Evolutionary conservation across 352 stramenopile genomes (phyloP).

Genomic region (Phytophthora citricola): DNA sequence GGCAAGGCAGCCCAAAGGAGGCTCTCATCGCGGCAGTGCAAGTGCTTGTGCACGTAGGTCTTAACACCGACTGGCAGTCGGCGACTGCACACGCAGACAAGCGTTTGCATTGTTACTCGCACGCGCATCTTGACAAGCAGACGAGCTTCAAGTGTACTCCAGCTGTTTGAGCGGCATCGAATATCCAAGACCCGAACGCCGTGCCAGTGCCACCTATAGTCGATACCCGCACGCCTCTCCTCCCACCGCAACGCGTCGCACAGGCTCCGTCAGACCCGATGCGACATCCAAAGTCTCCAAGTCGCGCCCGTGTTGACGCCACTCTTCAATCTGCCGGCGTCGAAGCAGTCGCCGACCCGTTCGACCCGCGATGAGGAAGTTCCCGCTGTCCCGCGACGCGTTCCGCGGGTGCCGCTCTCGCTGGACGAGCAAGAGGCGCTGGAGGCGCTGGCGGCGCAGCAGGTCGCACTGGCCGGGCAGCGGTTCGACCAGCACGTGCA

Average conservation of each 20-base stretch:
- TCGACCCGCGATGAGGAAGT: constrained; percentile 27
- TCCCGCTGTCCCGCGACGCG: constrained; percentile 31
- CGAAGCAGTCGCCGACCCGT: not conserved
- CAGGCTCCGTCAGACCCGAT: too few species aligned
- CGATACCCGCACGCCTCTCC: too few species aligned
- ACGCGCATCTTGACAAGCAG: constrained; percentile 8
- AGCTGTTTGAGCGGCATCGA: constrained; percentile 8
- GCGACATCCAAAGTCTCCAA: too few species aligned
- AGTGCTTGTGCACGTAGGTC: too few species aligned
- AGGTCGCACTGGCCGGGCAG: constrained; percentile 34
- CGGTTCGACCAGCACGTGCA: constrained; percentile 40
- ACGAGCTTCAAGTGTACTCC: constrained; percentile 26
- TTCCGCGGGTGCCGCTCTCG: constrained; percentile 41
- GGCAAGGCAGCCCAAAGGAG: not conserved
- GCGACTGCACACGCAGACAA: too few species aligned
- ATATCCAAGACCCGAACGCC: not conserved
- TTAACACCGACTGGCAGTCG: too few species aligned
- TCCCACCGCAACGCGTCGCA: too few species aligned
- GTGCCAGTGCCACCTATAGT: too few species aligned
- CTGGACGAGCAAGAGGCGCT: constrained; percentile 28
- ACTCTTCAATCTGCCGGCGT: constrained; percentile 22
- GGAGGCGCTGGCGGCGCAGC: constrained; percentile 37
- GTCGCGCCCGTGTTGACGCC: constrained; percentile 14
- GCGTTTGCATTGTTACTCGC: not conserved
- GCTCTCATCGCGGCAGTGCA: not conserved